Percentiles rank a stretch among this genome's conserved stretches.
phyloP scores from a whole-genome alignment of 192 early-diverging fungal genomes.

The Backusella liffmaniae region DNA sequence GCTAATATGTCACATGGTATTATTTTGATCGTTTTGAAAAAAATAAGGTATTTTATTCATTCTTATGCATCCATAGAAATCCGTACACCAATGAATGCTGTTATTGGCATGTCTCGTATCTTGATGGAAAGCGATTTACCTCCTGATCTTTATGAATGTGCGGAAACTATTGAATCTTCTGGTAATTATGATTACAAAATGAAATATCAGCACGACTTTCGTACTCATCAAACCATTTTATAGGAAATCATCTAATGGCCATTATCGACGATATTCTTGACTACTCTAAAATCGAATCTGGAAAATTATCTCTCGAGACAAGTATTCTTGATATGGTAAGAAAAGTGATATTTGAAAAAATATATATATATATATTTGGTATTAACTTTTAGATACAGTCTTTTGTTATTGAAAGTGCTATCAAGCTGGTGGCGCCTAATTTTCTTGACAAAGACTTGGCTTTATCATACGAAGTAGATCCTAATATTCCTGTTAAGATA shows the following conservation, averaged over 20 bases:
- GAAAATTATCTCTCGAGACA: constrained; percentile 58
- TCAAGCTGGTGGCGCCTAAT: constrained; percentile 63
- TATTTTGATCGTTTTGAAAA: neutral
- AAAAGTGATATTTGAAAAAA: neutral
- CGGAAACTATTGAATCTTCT: constrained; percentile 42
- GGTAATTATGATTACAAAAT: neutral
- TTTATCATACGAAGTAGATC: constrained; percentile 24
- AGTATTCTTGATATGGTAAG: constrained; percentile 18
- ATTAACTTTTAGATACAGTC: neutral
- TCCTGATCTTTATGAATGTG: constrained; percentile 65
- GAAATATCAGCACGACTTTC: neutral
- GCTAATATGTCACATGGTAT: constrained; percentile 72
- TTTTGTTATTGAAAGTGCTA: constrained; percentile 57
- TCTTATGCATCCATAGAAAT: constrained; percentile 30
- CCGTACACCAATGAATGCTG: constrained; percentile 78
- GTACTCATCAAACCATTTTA: neutral
- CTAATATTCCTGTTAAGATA: constrained; percentile 31
- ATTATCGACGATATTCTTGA: constrained; percentile 81
- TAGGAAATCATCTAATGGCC: constrained; percentile 48
- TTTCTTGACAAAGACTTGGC: constrained; percentile 57
- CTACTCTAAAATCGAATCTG: constrained; percentile 78
- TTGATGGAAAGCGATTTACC: constrained; percentile 70
- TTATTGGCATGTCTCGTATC: constrained; percentile 67
- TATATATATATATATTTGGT: neutral
- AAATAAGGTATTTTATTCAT: neutral